These are phyloP conservation scores for Sanguinoderma infundibulare DNA, from an alignment of 1,284 basidiomycete genomes.

Conservation along the genomic window DNA sequence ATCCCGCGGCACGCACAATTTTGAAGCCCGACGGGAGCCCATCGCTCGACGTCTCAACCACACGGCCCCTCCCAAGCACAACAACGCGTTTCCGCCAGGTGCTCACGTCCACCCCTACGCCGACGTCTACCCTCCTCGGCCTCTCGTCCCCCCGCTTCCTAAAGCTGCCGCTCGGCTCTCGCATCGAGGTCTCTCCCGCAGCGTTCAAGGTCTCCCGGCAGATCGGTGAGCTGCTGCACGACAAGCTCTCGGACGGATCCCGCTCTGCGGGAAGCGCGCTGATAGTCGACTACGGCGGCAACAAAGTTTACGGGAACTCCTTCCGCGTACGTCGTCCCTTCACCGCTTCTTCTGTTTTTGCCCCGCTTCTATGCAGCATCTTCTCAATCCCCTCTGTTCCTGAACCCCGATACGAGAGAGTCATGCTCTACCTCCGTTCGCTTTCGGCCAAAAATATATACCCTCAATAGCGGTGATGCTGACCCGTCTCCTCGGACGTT, in stretches of 20 bases:
- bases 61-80: conserved; percentile 13
- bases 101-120: conserved; percentile 66
- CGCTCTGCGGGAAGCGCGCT: conserved; percentile 75
- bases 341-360: neutral
- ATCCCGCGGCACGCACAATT: conserved; percentile 33
- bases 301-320: conserved; percentile 73
- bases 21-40: conserved; percentile 26
- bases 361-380: neutral
- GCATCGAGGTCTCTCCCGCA: conserved; percentile 80
- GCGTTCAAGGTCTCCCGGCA: conserved; percentile 70
- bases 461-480: conserved; percentile 76
- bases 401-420: too few species aligned
- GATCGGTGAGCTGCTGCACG: conserved; percentile 65
- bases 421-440: neutral
- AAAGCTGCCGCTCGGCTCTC: conserved; percentile 65
- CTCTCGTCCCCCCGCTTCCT: conserved; percentile 74
- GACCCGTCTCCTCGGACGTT: neutral
- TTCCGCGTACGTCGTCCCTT: conserved; percentile 67
- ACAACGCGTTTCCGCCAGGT: conserved; percentile 63
- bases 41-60: conserved; percentile 18
- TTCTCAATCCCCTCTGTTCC: neutral
- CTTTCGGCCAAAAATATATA: conserved; percentile 52
- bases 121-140: conserved; percentile 70
- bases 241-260: conserved; percentile 20
- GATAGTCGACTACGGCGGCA: conserved; percentile 91